Base-by-base conservation (phyloP, 345 rosid genomes). In the Laguncularia racemosa region DNA sequence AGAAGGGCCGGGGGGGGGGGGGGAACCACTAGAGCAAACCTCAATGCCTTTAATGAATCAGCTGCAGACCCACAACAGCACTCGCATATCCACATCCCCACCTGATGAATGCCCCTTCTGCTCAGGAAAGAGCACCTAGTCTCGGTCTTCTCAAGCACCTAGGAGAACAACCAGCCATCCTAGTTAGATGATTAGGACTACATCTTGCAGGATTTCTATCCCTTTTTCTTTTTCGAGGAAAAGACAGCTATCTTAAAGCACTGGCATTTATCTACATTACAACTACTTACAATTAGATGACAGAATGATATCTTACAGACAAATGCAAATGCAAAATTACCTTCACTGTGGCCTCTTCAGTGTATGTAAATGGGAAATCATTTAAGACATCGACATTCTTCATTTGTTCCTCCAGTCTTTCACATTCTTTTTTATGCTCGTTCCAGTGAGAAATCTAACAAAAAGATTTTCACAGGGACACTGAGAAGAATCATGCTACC, bases 331-430 rank as follows among this genome's bases (percentile, higher is more conserved):
- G 13, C 49, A 38, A 47, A 58, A 1, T 57, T 50, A 87, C 97
- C 84, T 78, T 73, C 51, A 71, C 3, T 0, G 96, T 85, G 53
- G 90, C 81, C 71, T 86, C 93, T 20, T 71, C 78, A 53, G 89
- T 48, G 53, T 83, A 92, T 44, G 86, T 69, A 72, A 92, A 89
- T 43, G 95, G 97, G 59, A 86, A 89, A 73, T 86, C 84, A 63
- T 81, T 83, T 63, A 89, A 58, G 20, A 20, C 26, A 71, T 83
- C 88, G 4, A 67, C 69, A 44, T 64, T 76, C 66, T 74, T 73
- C 98, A 92, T 92, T 65, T 92, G 95, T 58, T 80, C 76, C 73
- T 79, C 88, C 33, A 92, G 58, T 69, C 97, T 86, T 52, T 72
- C 80, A 67, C 98, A 92, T 73, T 89, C 97, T 66, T 75, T 80